Evolutionary conservation across 371 early-diverging fungal genomes (phyloP).

Genomic region (Mucor lusitanicus): DNA sequence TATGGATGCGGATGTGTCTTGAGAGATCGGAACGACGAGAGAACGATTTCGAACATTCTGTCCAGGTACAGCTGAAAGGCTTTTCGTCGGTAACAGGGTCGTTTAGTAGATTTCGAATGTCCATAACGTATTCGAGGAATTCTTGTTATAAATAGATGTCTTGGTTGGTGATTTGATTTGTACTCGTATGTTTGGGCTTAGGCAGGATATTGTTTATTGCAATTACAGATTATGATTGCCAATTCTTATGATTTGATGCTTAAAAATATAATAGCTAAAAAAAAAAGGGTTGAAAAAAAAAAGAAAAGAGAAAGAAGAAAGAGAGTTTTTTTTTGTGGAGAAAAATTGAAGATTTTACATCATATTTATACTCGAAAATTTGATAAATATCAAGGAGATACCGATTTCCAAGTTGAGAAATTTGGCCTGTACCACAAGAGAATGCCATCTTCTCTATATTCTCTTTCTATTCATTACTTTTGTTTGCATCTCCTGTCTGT

Average conservation of each 20-base stretch:
- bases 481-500: neutral
- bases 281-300: neutral
- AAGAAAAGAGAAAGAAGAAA: neutral
- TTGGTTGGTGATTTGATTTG: neutral
- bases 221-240: neutral
- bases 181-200: neutral
- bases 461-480: neutral
- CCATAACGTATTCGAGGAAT: slow-evolving; percentile 24
- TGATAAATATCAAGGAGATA: slow-evolving; percentile 1
- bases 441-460: neutral
- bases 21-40: slow-evolving; percentile 81
- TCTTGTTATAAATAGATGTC: slow-evolving; percentile 6
- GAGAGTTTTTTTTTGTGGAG: neutral
- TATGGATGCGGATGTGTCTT: slow-evolving; percentile 76
- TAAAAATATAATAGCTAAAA: neutral
- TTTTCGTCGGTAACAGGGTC: slow-evolving; percentile 33
- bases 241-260: neutral
- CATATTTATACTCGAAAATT: neutral
- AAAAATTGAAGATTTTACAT: neutral
- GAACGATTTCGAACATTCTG: slow-evolving; percentile 71
- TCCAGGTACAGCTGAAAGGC: slow-evolving; percentile 67
- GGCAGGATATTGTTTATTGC: neutral
- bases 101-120: slow-evolving; percentile 51
- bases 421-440: neutral
- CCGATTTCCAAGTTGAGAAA: neutral